Evolutionary conservation across 495 filamentous ascomycete genomes (phyloP).

Genomic region (Aspergillus panamensis): DNA sequence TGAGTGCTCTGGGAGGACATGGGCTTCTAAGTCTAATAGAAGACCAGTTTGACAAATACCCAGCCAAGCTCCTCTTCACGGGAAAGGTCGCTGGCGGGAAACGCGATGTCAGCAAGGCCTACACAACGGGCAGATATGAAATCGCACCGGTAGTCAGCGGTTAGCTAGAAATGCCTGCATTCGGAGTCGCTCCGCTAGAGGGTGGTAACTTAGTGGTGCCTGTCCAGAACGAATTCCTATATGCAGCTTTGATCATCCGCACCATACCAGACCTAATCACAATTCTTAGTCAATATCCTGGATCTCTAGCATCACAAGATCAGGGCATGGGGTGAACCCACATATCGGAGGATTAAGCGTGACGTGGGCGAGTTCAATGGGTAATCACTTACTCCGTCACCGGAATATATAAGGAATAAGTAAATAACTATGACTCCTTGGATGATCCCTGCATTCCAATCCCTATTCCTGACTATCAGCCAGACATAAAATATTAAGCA

Average conservation of each 20-base stretch:
- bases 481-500: too few species aligned
- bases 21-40: conserved; percentile 17
- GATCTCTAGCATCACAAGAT: conserved; percentile 33
- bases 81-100: conserved; percentile 61
- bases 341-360: conserved; percentile 34
- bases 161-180: not conserved
- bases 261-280: conserved; percentile 36
- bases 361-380: conserved; percentile 16
- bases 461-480: too few species aligned
- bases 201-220: conserved; percentile 49
- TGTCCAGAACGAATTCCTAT: conserved; percentile 64
- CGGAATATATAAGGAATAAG: too few species aligned
- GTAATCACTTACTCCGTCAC: not conserved
- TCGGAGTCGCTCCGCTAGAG: conserved; percentile 34
- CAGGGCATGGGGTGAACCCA: conserved; percentile 35
- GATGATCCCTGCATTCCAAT: too few species aligned
- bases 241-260: conserved; percentile 38
- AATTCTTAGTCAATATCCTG: conserved; percentile 29
- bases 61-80: conserved; percentile 43
- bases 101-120: conserved; percentile 46
- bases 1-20: conserved; percentile 28
- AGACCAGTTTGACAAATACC: not conserved
- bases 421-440: too few species aligned
- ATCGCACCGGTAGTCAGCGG: not conserved
- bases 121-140: conserved; percentile 51